A percentile compares a stretch with the other conserved stretches of the same genome.
Evolutionary conservation across 2,329 filamentous ascomycete genomes (phyloP).

Genomic region (Ophiostoma australiae): DNA sequence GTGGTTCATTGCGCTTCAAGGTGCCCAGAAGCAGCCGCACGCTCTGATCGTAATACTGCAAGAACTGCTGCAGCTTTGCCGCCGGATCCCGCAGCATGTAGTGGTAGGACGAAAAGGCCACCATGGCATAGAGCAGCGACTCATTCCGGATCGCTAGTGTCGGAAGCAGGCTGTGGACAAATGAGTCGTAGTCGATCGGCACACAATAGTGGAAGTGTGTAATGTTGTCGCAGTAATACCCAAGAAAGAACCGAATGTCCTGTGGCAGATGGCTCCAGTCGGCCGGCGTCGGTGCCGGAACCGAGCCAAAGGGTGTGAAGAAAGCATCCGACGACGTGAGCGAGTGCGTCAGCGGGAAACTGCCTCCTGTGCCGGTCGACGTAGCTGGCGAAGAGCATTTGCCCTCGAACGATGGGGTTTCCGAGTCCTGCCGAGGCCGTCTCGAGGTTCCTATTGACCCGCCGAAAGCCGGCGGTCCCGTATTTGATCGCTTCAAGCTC

Average conservation of each 20-base stretch:
- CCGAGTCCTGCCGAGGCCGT: conserved; percentile 43
- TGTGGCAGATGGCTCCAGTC: conserved; percentile 57
- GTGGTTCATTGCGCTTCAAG: conserved; percentile 61
- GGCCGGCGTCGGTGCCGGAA: conserved; percentile 30
- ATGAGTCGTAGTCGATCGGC: conserved; percentile 63
- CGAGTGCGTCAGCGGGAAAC: conserved; percentile 35
- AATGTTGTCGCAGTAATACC: conserved; percentile 72
- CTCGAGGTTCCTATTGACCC: not conserved
- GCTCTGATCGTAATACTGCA: conserved; percentile 86
- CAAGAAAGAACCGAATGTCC: conserved; percentile 72
- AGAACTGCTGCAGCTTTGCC: conserved; percentile 73
- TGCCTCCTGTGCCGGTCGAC: conserved; percentile 42
- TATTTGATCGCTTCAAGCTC: not conserved
- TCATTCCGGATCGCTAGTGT: conserved; percentile 69
- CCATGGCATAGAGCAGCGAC: conserved; percentile 76
- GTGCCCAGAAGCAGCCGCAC: conserved; percentile 69
- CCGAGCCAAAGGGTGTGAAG: conserved; percentile 17
- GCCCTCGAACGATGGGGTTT: conserved; percentile 50
- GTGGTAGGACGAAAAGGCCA: conserved; percentile 86
- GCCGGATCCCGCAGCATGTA: conserved; percentile 64
- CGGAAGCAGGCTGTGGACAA: conserved; percentile 67
- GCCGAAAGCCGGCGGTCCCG: not conserved
- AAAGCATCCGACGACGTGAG: conserved; percentile 23
- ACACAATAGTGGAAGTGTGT: conserved; percentile 79
- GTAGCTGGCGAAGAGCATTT: conserved; percentile 51